Base-by-base conservation (phyloP, 1,284 basidiomycete species). In the Austroboletus novae-zelandiae region DNA sequence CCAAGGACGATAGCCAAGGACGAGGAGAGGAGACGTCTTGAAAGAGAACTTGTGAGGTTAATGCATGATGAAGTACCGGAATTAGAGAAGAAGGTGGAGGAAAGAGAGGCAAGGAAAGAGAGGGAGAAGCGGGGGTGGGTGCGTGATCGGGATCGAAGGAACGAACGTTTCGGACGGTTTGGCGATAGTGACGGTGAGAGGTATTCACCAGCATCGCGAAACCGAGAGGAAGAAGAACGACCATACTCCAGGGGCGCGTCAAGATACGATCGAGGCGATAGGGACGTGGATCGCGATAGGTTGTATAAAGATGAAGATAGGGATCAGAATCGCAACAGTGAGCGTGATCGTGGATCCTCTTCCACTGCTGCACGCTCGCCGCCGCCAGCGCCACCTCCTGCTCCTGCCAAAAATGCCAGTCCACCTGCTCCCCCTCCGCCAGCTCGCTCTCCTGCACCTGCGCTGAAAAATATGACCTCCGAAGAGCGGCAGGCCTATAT, bases 11-110 rank as follows among this genome's bases (percentile, higher is more conserved):
- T 76, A 6, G 78, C 81, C 9, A 93, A 92, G 68, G 92, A 96
- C 53, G 87, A 94, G 56, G 93, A 97, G 65, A 79, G 89, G 47
- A 77, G 97, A 31, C 83, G 86, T 62, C 78, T 97, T 20, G 97
- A 99, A 71, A 79, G 97, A 36, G 93, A 98, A 61, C 75, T 98
- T 36, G 70, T 98, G 57, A 78, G 80, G 50, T 75, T 99, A 44
- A 84, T 92, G 83, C 94, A 98, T 62, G 94, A 97, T 66, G 83
- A 89, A 49, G 77, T 99, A 3, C 97, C 96, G 0, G 91, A 92
- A 57, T 80, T 99, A 13, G 94, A 98, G 71, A 80, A 86, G 62
- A 85, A 85, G 62, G 83, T 98, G 53, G 84, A 92, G 62, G 85
- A 86, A 23, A 74, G 91, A 41, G 91, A 96, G 46, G 84, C 86